Evolutionary conservation across 768 basidiomycete genomes (phyloP), one percentile per base, ranked within the genome.

Genomic region (Boletus eberwhitei): DNA sequence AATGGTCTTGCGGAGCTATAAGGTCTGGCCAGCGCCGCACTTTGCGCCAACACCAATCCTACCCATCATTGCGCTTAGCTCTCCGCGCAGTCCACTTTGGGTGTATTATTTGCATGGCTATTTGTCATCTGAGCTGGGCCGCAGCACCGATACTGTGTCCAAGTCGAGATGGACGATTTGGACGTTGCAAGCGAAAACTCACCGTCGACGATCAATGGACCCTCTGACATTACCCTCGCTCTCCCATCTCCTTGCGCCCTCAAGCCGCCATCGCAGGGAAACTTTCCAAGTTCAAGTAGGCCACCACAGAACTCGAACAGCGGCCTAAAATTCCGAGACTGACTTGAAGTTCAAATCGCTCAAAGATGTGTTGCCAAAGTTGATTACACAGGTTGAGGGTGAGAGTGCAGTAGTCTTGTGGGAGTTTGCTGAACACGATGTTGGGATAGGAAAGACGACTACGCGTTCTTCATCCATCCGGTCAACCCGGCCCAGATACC

Each of bases 321-420:
- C 54, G 29, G 7, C 54, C 11, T 1, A 77, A 77, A 36, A 53
- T 59, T 6, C 77, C 79, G 2, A 71, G 88, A 31, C 85, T 86
- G 14, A 61, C 84, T 26, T 8, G 2, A 90, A 89, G 71, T 75
- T 90, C 52, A 90, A 90, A 66, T 88, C 89, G 4, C 74, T 92
- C 61, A 88, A 84, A 64, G 88, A 90, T 70, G 86, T 90, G 29
- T 38, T 91, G 43, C 65, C 73, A 4, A 84, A 82, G 67, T 75
- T 91, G n/a, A 83, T 91, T 42, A 61, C 68, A 0, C 87, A 87
- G 70, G 81, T 91, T 21, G 89, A 89, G 74, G 90, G 90, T 90
- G 55, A 51, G 78, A 36, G 43, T 21, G 24, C 24, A 2, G 29
- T 26, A 38, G 7, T 14, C 29, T 13, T 45, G 24, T 44, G 16